Percentiles rank a stretch among this genome's conserved stretches.
Evolutionary conservation across 768 basidiomycete species (phyloP).

Genomic region (Termitomyces heimii): DNA sequence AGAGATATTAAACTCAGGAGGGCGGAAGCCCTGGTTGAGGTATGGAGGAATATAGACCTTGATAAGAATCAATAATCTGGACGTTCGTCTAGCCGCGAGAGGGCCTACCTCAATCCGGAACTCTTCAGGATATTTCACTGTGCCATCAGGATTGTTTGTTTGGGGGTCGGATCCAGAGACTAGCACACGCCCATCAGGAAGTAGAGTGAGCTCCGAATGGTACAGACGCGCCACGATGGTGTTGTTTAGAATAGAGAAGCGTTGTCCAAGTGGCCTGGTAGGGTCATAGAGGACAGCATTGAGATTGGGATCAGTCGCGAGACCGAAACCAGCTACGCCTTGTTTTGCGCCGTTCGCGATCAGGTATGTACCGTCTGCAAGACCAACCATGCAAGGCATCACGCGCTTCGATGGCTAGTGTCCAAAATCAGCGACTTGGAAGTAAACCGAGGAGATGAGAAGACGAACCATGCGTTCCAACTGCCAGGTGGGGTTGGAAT

Average conservation of each 20-base stretch:
- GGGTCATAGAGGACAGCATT: slow-evolving; percentile 70
- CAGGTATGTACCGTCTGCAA: slow-evolving; percentile 73
- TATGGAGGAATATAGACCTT: slow-evolving; percentile 85
- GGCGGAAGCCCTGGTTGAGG: slow-evolving; percentile 52
- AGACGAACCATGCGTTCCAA: slow-evolving; percentile 71
- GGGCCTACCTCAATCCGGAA: slow-evolving; percentile 50
- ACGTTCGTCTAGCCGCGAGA: not conserved
- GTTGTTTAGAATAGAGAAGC: slow-evolving; percentile 58
- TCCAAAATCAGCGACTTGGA: not conserved
- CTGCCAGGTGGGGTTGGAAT: slow-evolving; percentile 53
- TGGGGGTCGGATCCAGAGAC: slow-evolving; percentile 75
- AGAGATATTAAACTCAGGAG: slow-evolving; percentile 56
- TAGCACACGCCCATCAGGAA: slow-evolving; percentile 70
- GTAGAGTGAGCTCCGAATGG: slow-evolving; percentile 69
- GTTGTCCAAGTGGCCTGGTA: slow-evolving; percentile 45
- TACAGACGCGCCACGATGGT: slow-evolving; percentile 75
- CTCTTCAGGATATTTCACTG: slow-evolving; percentile 60
- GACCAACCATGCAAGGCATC: slow-evolving; percentile 67
- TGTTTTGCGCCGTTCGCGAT: slow-evolving; percentile 71
- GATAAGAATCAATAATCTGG: not conserved
- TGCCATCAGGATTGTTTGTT: slow-evolving; percentile 35
- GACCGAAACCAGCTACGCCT: slow-evolving; percentile 70
- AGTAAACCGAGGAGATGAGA: not conserved
- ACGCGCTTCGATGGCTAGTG: slow-evolving; percentile 64
- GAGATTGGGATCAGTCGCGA: slow-evolving; percentile 58